A percentile compares a stretch with the other conserved stretches of the same genome.
Evolutionary conservation across 768 basidiomycete genomes (phyloP).

Genomic region (Baorangia bicolor): DNA sequence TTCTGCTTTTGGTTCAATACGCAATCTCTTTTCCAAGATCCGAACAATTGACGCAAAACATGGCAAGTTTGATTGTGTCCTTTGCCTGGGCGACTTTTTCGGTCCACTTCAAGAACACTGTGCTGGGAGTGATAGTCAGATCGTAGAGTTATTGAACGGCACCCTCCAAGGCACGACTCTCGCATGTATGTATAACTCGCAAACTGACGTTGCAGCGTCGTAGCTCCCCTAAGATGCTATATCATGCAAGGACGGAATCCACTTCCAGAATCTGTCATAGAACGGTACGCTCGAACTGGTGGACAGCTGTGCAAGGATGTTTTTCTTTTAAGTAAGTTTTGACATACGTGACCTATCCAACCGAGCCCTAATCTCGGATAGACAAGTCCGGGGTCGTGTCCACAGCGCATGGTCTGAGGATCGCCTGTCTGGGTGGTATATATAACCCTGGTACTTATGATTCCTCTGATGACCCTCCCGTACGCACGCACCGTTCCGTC

Average conservation of each 20-base stretch:
- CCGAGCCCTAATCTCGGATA: slow-evolving; percentile 30
- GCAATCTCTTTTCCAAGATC: slow-evolving; percentile 77
- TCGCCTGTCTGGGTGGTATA: slow-evolving; percentile 81
- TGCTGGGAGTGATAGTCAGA: slow-evolving; percentile 39
- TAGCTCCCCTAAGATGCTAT: slow-evolving; percentile 89
- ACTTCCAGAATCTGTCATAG: slow-evolving; percentile 69
- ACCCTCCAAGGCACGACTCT: slow-evolving; percentile 56
- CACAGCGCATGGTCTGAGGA: slow-evolving; percentile 76
- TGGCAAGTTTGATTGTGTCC: slow-evolving; percentile 84
- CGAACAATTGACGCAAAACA: slow-evolving; percentile 85
- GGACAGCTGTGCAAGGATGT: slow-evolving; percentile 83
- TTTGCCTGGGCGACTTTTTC: slow-evolving; percentile 88
- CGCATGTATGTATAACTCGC: not conserved
- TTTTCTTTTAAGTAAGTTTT: slow-evolving; percentile 74
- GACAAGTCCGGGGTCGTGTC: slow-evolving; percentile 81
- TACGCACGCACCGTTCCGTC: slow-evolving; percentile 33
- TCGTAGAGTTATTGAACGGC: slow-evolving; percentile 63
- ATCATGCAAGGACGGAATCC: slow-evolving; percentile 85
- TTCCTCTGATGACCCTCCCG: slow-evolving; percentile 62
- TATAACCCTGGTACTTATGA: slow-evolving; percentile 63
- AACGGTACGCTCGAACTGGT: slow-evolving; percentile 70
- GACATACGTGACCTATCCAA: not conserved
- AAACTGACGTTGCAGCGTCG: slow-evolving; percentile 16
- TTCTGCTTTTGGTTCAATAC: slow-evolving; percentile 71
- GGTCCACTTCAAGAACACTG: slow-evolving; percentile 45